Evolutionary conservation across 108 stramenopile genomes (phyloP).

Genomic region (Cylindrotheca fusiformis): DNA sequence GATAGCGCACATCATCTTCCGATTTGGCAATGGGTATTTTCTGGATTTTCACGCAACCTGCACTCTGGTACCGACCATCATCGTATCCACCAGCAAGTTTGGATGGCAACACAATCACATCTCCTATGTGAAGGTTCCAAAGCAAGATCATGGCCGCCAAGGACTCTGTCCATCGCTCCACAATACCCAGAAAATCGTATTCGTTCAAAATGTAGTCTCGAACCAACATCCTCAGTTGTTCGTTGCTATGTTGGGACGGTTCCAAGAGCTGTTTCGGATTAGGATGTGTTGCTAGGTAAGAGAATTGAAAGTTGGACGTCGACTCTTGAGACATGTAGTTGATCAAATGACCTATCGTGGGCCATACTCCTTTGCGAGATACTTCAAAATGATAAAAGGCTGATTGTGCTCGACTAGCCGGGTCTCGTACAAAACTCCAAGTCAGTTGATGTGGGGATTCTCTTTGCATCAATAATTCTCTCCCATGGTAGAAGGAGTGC

Average conservation of each 20-base stretch:
- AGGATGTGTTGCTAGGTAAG: slow-evolving; percentile 10
- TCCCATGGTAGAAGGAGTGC: slow-evolving; percentile 5
- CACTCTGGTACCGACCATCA: slow-evolving; percentile 19
- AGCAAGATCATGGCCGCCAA: slow-evolving; percentile 24
- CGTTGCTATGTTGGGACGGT: neutral
- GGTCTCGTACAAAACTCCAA: slow-evolving; percentile 47
- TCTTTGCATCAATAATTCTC: slow-evolving; percentile 8
- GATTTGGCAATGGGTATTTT: neutral
- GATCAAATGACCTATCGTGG: slow-evolving; percentile 18
- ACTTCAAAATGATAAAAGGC: slow-evolving; percentile 50
- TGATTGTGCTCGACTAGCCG: slow-evolving; percentile 32
- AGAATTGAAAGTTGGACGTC: slow-evolving; percentile 4
- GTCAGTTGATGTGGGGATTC: slow-evolving; percentile 7
- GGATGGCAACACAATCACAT: slow-evolving; percentile 22
- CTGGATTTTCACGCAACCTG: slow-evolving; percentile 14
- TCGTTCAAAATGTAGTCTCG: slow-evolving; percentile 14
- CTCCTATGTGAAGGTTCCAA: slow-evolving; percentile 13
- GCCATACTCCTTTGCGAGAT: slow-evolving; percentile 22
- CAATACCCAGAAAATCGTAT: slow-evolving; percentile 36
- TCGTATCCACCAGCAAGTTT: slow-evolving; percentile 33
- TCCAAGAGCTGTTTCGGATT: slow-evolving; percentile 1
- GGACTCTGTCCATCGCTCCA: slow-evolving; percentile 30
- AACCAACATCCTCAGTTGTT: neutral
- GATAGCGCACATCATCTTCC: neutral
- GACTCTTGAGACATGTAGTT: neutral